A percentile compares a stretch with the other conserved stretches of the same genome.
Evolutionary conservation across 495 filamentous ascomycete genomes (phyloP).

Genomic region (Pyrenula massariospora): DNA sequence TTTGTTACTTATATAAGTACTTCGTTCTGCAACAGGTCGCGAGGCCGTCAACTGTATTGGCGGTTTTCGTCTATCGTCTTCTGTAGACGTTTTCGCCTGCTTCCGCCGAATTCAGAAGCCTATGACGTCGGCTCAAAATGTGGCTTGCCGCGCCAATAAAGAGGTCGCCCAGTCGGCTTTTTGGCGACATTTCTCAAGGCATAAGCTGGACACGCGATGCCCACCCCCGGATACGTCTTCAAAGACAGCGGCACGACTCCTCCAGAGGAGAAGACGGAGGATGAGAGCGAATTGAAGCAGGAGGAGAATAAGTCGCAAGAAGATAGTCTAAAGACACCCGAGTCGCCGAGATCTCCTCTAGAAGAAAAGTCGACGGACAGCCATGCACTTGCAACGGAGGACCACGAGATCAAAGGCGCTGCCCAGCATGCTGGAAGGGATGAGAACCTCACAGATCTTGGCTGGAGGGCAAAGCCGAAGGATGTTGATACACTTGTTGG

Average conservation of each 20-base stretch:
- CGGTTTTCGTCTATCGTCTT: too few species aligned
- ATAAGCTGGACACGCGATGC: not conserved
- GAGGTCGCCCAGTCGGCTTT: not conserved
- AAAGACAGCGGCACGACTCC: not conserved
- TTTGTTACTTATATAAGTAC: too few species aligned
- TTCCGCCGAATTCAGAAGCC: not conserved
- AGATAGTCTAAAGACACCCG: not conserved
- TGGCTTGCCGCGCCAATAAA: not conserved
- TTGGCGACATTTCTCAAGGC: not conserved
- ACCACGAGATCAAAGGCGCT: constrained; percentile 34
- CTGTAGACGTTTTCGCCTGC: not conserved
- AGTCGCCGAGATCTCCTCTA: not conserved
- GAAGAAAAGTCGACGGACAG: constrained; percentile 28
- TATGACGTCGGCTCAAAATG: not conserved
- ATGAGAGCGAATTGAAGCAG: constrained; percentile 8
- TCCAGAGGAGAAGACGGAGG: not conserved
- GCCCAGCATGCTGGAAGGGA: constrained; percentile 31
- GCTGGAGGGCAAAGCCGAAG: constrained; percentile 56
- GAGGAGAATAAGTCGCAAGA: constrained; percentile 18
- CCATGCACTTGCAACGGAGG: constrained; percentile 32
- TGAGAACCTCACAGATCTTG: constrained; percentile 50
- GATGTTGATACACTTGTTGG: constrained; percentile 54
- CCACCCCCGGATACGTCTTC: constrained; percentile 1
- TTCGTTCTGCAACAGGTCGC: too few species aligned
- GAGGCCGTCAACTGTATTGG: too few species aligned